Evolutionary conservation across 2,329 filamentous ascomycete genomes (phyloP), one percentile per base, ranked within the genome.

Genomic region (Karstenula rhodostoma): DNA sequence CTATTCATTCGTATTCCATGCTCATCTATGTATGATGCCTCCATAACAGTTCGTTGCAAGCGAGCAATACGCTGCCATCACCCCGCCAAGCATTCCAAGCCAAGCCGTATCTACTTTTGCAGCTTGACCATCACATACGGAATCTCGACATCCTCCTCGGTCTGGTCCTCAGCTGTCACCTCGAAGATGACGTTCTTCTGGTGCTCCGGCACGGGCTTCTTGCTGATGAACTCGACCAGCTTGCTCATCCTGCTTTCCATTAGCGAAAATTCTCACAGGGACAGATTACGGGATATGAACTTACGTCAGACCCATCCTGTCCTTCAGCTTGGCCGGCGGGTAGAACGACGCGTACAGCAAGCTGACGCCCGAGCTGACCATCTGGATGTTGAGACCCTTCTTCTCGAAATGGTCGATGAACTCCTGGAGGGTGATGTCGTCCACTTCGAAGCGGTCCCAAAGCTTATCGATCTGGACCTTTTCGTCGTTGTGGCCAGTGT

Each of bases 321-420:
- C 94, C 85, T 93, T 94, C 59, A 93, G 83, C 85, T 90, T 90
- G 56, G 90, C 90, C 0, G 89, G 85, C 2, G 91, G 89, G 81
- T 96, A 97, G 86, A 99, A 99, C 71, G 89, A 90, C 19, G 95
- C 94, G 73, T 97, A 99, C 48, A 99, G 83, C 73, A 99, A 82
- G 79, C 93, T 97, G 66, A 98, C 94, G 1, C 94, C 95, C n/a
- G 93, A 97, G 83, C 93, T 97, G 73, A 99, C 85, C 94, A 98
- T 98, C 61, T 89, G 91, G 57, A 98, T 89, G 22, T 83, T 88
- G 57, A 99, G 83, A 1, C 95, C 95, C 72, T 88, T 86, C 71
- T 88, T 84, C 75, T 91, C 86, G 76, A 99, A 97, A 72, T 91
- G 82, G 58, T 92, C 88, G 27, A 98, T 79, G 72, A 99, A 91